Conservation (phyloP, 1,139 yeast genomes). For the Suhomyces taliae region DNA sequence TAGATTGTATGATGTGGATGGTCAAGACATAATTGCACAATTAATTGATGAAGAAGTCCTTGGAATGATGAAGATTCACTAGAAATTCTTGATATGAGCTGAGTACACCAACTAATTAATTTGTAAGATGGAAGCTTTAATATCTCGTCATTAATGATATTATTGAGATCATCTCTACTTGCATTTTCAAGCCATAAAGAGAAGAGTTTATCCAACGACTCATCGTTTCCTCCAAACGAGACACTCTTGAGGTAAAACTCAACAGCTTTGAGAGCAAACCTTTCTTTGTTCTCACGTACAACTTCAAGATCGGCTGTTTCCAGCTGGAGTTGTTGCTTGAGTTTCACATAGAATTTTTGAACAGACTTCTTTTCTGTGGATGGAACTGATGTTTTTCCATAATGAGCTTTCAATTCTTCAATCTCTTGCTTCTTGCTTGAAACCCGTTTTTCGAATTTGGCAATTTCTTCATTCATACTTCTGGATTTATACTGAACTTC, state of each 20-base stretch:
- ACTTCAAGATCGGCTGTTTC: conserved; percentile 50
- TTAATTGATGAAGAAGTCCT: conserved; percentile 45
- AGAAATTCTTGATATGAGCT: conserved; percentile 71
- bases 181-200: conserved; percentile 81
- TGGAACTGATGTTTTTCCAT: conserved; percentile 37
- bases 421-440: conserved; percentile 44
- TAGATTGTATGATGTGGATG: conserved; percentile 84
- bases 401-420: conserved; percentile 46
- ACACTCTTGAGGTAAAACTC: conserved; percentile 60
- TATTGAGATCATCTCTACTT: conserved; percentile 40
- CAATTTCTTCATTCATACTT: conserved; percentile 44
- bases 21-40: conserved; percentile 50
- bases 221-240: conserved; percentile 49
- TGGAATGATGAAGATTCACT: conserved; percentile 56
- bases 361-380: conserved; percentile 51
- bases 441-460: conserved; percentile 40
- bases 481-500: conserved; percentile 59
- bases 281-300: conserved; percentile 35
- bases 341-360: conserved; percentile 48
- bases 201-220: conserved; percentile 73
- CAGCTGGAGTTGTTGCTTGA: conserved; percentile 46
- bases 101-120: conserved; percentile 80
- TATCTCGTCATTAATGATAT: conserved; percentile 31
- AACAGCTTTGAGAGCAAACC: conserved; percentile 57
- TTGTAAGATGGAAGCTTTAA: conserved; percentile 53